Evolutionary conservation across 176 grass and related monocot genomes (phyloP).

Genomic region (Triticum timopheevii): DNA sequence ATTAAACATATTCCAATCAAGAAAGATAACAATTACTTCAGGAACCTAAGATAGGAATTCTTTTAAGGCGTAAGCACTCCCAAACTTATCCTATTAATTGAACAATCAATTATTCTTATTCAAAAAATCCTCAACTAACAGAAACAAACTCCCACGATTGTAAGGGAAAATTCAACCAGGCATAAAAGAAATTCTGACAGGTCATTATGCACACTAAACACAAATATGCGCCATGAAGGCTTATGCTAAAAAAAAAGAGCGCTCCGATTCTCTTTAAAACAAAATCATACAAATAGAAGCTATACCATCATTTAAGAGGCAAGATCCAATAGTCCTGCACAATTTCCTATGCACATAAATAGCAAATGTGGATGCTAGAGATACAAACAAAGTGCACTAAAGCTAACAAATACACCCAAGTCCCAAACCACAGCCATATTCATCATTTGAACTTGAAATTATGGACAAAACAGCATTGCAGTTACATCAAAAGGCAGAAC

Average conservation of each 20-base stretch:
- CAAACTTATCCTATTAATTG: not conserved
- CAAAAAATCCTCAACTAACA: not conserved
- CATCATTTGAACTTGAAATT: not conserved
- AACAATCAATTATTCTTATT: not conserved
- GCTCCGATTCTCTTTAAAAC: too few relatives aligned
- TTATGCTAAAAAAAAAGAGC: too few relatives aligned
- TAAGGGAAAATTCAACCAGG: too few relatives aligned
- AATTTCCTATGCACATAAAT: not conserved
- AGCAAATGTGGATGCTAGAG: not conserved
- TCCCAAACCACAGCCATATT: not conserved
- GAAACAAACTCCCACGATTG: not conserved
- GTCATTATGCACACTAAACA: too few relatives aligned
- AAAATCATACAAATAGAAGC: too few relatives aligned
- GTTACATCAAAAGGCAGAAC: too few relatives aligned
- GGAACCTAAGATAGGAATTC: not conserved
- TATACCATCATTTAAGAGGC: not conserved
- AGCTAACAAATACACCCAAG: not conserved
- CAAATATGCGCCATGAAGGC: too few relatives aligned
- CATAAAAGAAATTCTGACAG: too few relatives aligned
- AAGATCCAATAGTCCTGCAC: not conserved
- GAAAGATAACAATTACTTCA: not conserved
- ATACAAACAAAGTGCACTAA: not conserved
- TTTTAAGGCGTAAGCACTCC: not conserved
- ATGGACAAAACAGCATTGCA: not conserved
- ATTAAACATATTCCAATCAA: not conserved